Evolutionary conservation across 106 monocot species (phyloP), one percentile per base, ranked within the genome.

Genomic region (Agapanthus africanus): DNA sequence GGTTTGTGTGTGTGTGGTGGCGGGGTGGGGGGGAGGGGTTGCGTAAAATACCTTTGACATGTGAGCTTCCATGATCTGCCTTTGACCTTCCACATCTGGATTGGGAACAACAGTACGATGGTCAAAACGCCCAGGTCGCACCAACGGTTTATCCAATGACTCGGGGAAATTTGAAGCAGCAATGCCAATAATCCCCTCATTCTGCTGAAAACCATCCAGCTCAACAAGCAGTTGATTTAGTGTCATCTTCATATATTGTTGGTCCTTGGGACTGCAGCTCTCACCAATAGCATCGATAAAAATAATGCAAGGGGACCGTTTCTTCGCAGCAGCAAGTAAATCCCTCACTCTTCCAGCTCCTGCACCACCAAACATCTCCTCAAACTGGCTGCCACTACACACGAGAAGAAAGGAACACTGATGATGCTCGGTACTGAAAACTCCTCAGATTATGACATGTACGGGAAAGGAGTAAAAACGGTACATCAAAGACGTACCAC

Each of bases 181-280:
- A 84, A 97, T 89, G 22, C 91, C 95, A 54, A 97, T 97, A 32
- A 97, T 97, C 2, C 95, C 95, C 63, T 97, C 95, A 65, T 91
- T 97, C 79, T 97, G 95, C 78, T 97, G 91, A 72, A 97, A 97
- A 37, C 95, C 95, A 76, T 97, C 95, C n/a, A 97, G 56, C 47
- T 97, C 95, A 21, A 97, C 95, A 47, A 97, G 84, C 74, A 97
- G 65, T 74, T 97, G 95, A 60, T 97, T 97, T 46, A 97, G 73
- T 0, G 95, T 97, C 95, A 97, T 97, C 76, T 91, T 97, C 95
- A 97, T 97, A 72, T 97, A 97, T 67, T 97, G 95, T 63, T 97
- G 95, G 60, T 97, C 95, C 76, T 97, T 97, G 27, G 95, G 95
- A 40, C 91, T 97, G 61, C 95, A 83, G 75, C 95, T 91, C 40